phyloP scores from a whole-genome alignment of 2,329 filamentous ascomycete genomes.

The Trichoderma aggressivum region DNA sequence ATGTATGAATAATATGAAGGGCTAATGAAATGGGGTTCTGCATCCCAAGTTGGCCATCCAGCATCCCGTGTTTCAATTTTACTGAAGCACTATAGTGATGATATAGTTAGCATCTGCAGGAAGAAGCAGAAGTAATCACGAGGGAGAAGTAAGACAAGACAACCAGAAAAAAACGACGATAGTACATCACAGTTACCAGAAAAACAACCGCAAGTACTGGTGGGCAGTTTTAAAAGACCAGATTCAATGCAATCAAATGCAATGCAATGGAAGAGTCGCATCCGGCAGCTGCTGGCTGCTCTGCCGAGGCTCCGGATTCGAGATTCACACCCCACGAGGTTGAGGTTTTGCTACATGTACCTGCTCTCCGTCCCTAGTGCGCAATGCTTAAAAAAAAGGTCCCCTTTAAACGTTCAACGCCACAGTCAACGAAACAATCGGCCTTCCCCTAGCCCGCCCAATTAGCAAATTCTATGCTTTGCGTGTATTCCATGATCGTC shows the following conservation, averaged over 20 bases:
- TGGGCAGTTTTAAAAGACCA: background rate
- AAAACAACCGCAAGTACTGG: background rate
- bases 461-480: background rate
- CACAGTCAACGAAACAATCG: background rate
- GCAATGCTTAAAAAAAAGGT: background rate
- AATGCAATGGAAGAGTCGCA: background rate
- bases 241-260: background rate
- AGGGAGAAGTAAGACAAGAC: background rate
- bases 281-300: background rate
- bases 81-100: background rate
- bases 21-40: background rate
- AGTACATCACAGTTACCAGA: background rate
- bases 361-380: background rate
- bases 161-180: background rate
- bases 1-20: background rate
- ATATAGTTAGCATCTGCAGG: background rate
- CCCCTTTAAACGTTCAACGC: background rate
- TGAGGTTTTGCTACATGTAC: background rate
- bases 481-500: background rate
- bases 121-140: background rate
- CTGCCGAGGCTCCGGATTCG: constrained; percentile 10
- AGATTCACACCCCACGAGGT: background rate
- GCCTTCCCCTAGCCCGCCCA: background rate
- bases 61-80: background rate
- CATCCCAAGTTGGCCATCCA: background rate